Conservation (phyloP, 257 asterid species). For the Ocimum tenuiflorum region DNA sequence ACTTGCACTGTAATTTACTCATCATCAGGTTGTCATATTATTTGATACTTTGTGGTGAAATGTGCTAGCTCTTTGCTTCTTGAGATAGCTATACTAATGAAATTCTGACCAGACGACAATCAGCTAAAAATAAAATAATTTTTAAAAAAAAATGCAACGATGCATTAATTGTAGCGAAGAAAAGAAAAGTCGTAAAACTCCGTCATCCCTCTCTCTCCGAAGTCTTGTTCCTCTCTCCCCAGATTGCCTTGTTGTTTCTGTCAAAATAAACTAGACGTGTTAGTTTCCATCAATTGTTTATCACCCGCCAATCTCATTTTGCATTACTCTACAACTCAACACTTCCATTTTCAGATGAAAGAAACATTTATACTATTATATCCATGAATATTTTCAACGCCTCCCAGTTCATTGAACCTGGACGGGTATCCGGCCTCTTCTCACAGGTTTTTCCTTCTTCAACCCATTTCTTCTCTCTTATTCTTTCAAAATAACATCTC, state of each 20-base stretch:
- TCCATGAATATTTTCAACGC: conserved; percentile 19
- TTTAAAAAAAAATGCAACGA: neutral
- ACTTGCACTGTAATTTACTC: no score
- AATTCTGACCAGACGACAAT: neutral
- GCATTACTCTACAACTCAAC: neutral
- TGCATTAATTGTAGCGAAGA: neutral
- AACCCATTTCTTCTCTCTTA: neutral
- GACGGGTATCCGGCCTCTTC: conserved; percentile 8
- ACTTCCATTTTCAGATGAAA: neutral
- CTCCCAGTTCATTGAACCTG: conserved; percentile 23
- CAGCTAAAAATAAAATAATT: neutral
- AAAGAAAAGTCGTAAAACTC: neutral
- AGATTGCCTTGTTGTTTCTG: no score
- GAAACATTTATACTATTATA: neutral
- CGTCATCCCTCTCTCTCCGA: neutral
- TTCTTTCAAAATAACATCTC: neutral
- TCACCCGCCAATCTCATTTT: neutral
- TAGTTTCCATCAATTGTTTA: neutral
- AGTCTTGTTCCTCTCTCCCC: no score
- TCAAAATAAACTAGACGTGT: no score
- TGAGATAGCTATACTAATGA: no score
- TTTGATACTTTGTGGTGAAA: neutral
- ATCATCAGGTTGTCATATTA: no score
- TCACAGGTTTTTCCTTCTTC: conserved; percentile 5
- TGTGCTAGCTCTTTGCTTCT: no score